Conservation (phyloP, 306 rosid genomes). For the Quercus suber region DNA sequence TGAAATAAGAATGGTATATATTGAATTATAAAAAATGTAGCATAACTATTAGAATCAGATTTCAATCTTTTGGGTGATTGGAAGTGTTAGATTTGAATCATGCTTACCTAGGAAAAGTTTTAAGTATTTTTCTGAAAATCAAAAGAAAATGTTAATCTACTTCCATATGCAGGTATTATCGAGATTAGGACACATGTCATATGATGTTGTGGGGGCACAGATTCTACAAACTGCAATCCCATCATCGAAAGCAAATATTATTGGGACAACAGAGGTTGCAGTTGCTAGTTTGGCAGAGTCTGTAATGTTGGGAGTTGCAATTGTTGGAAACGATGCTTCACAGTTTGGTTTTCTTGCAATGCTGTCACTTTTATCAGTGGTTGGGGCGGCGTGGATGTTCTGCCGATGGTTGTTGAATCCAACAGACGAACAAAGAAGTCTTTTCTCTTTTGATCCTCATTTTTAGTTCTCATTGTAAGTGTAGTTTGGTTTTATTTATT, state of each 20-base stretch:
- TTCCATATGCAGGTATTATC: slow-evolving; percentile 66
- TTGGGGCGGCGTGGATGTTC: slow-evolving; percentile 82
- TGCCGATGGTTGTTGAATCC: slow-evolving; percentile 89
- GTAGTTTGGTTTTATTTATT: background rate
- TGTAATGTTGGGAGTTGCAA: slow-evolving; percentile 79
- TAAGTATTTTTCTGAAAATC: background rate
- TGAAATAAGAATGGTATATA: background rate
- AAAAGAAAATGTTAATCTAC: slow-evolving; percentile 6
- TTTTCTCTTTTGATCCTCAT: slow-evolving; percentile 63
- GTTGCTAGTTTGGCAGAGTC: slow-evolving; percentile 96
- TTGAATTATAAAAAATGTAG: background rate
- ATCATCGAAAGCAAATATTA: slow-evolving; percentile 88
- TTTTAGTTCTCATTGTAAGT: slow-evolving; percentile 47
- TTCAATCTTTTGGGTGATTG: background rate
- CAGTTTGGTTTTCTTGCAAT: slow-evolving; percentile 74
- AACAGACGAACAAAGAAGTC: slow-evolving; percentile 69
- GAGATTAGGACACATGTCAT: slow-evolving; percentile 92
- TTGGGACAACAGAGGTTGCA: slow-evolving; percentile 90
- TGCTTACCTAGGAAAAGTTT: background rate
- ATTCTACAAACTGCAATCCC: slow-evolving; percentile 95
- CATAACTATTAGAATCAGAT: background rate
- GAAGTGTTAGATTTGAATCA: background rate
- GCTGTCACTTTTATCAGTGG: slow-evolving; percentile 78
- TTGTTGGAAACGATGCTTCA: slow-evolving; percentile 76
- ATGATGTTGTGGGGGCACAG: slow-evolving; percentile 90